A percentile compares a stretch with the other conserved stretches of the same genome.
Conservation (phyloP, 192 early-diverging fungal genomes). For the Coemansia sp. region DNA sequence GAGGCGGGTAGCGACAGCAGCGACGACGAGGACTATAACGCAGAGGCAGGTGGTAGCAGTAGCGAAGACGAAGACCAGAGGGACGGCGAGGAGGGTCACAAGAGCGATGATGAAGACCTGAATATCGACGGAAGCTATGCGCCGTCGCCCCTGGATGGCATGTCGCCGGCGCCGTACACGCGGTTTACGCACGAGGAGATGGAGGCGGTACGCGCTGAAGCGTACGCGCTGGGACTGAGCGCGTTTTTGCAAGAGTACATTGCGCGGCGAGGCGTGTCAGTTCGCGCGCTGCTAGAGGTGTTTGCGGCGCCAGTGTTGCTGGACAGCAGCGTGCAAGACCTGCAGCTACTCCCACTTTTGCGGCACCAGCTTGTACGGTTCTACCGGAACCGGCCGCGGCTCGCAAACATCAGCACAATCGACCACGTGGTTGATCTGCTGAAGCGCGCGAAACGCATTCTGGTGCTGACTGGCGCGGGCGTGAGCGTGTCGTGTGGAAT, state of each 20-base stretch:
- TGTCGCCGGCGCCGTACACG: slow-evolving; percentile 1
- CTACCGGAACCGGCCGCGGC: slow-evolving; percentile 55
- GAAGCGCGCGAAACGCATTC: slow-evolving; percentile 62
- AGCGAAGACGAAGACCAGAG: slow-evolving; percentile 3
- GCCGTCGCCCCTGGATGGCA: slow-evolving; percentile 21
- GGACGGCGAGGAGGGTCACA: too few species aligned
- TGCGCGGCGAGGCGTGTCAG: slow-evolving; percentile 44
- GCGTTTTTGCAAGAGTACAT: slow-evolving; percentile 67
- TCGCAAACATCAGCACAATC: slow-evolving; percentile 58
- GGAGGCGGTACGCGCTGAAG: slow-evolving; percentile 36
- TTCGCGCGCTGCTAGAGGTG: slow-evolving; percentile 62
- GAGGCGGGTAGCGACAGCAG: not conserved
- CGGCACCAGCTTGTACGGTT: slow-evolving; percentile 56
- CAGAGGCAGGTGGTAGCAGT: not conserved
- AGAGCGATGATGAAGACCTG: slow-evolving; percentile 22
- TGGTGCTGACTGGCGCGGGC: slow-evolving; percentile 91
- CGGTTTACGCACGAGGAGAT: slow-evolving; percentile 32
- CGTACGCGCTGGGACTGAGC: slow-evolving; percentile 25
- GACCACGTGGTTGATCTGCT: slow-evolving; percentile 67
- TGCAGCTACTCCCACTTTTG: slow-evolving; percentile 62
- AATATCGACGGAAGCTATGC: slow-evolving; percentile 49
- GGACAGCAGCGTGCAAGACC: slow-evolving; percentile 45
- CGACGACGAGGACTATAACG: slow-evolving; percentile 5
- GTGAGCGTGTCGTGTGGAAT: slow-evolving; percentile 90
- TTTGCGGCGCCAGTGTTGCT: slow-evolving; percentile 54